Evolutionary conservation across 331 rosid genomes (phyloP), one percentile per base, ranked within the genome.

Genomic region (Rosa hybrid): DNA sequence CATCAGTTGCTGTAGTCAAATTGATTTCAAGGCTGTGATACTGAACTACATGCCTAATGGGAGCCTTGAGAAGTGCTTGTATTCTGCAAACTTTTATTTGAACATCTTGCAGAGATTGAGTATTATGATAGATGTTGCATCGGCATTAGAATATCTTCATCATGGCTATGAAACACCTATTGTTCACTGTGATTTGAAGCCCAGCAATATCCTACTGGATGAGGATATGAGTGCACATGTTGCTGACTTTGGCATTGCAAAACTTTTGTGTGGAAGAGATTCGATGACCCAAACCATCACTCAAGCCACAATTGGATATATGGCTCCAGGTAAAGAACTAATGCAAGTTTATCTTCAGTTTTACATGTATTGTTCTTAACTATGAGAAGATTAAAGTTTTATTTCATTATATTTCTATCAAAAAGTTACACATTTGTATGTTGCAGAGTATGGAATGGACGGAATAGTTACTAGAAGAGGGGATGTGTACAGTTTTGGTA

Each of bases 181-280:
- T 17, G 85, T 89, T 17, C 87, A 89, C 17, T 87, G 92, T 14
- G 92, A 89, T 54, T 6, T 89, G 68, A 89, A 89, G 82, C 92
- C 90, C 13, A 81, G 51, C 44, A 85, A 89, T 60, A 68, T 89
- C n/a, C 68, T 86, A 54, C 65, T 87, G 9, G 90, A 88, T 78
- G 81, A 69, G 23, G 78, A 86, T n/a, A 82, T 86, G 88, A 86
- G 81, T 7, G 92, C 86, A 9, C 89, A 65, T 76, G 84, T 85
- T 54, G 68, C 88, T 65, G 90, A 89, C 73, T 89, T 89, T 65
- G 87, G 90, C 38, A 74, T 87, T 56, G 68, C 92, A 14, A 87
- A 79, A 78, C 85, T 85, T 12, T 71, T 85, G 56, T 79, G 78
- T 12, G 84, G 76, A 77, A 84, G 64, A 1, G 87, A 87, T 54